A percentile compares a stretch with the other conserved stretches of the same genome.
These are phyloP conservation scores for Dichomitus squalens DNA, from an alignment of 1,284 basidiomycete species.

Conservation along the genomic window DNA sequence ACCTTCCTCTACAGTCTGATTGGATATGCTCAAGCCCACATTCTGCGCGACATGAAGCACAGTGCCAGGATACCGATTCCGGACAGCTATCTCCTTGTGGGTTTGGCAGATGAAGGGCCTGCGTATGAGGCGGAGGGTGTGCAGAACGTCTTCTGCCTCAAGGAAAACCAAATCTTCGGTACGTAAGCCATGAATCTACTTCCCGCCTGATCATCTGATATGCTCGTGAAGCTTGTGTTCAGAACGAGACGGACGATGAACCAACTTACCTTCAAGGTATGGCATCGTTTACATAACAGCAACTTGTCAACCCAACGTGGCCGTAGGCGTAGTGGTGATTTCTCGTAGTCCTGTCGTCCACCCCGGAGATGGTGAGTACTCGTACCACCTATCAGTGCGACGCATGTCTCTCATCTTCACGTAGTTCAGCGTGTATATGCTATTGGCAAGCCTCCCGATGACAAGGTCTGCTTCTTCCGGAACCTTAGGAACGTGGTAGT, in stretches of 20 bases:
- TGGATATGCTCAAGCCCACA: slow-evolving; percentile 57
- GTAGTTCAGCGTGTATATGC: slow-evolving; percentile 71
- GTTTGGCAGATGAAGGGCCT: slow-evolving; percentile 78
- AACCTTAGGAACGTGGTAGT: slow-evolving; percentile 74
- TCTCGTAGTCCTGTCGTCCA: slow-evolving; percentile 70
- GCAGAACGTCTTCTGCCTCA: slow-evolving; percentile 54
- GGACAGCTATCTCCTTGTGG: slow-evolving; percentile 67
- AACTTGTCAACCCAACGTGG: neutral
- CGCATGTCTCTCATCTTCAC: neutral
- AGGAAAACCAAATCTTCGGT: slow-evolving; percentile 66
- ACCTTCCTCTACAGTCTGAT: slow-evolving; percentile 59
- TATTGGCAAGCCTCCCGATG: slow-evolving; percentile 67
- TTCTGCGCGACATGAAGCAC: slow-evolving; percentile 73
- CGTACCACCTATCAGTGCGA: neutral
- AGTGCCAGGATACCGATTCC: slow-evolving; percentile 72
- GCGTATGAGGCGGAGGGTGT: slow-evolving; percentile 52
- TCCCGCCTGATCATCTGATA: neutral
- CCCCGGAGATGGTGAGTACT: slow-evolving; percentile 63
- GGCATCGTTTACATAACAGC: neutral
- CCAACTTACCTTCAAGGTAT: slow-evolving; percentile 55
- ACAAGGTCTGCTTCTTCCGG: slow-evolving; percentile 58
- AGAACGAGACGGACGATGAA: slow-evolving; percentile 44
- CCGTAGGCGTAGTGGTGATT: slow-evolving; percentile 48
- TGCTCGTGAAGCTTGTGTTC: slow-evolving; percentile 51
- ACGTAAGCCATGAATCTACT: slow-evolving; percentile 10